Evolutionary conservation across 176 grass and related monocot genomes (phyloP).

Genomic region (Lolium rigidum): DNA sequence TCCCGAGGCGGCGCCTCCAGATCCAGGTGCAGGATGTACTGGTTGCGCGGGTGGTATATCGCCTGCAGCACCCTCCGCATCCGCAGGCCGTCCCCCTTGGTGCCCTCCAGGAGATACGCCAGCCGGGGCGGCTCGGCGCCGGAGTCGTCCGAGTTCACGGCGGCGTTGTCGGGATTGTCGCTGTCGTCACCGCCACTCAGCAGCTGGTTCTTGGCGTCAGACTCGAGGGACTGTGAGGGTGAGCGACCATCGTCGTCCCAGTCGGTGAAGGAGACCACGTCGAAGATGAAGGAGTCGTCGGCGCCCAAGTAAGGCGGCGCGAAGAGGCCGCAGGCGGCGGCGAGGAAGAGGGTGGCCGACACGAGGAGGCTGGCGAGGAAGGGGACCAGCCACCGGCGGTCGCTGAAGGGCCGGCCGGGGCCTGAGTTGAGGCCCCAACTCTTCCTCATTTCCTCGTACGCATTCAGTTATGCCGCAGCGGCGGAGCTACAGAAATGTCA

Average conservation of each 20-base stretch:
- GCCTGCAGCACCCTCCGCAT: slow-evolving; percentile 87
- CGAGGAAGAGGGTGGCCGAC: slow-evolving; percentile 66
- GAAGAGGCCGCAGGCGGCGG: slow-evolving; percentile 72
- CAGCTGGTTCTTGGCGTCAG: slow-evolving; percentile 26
- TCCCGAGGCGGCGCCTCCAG: slow-evolving; percentile 83
- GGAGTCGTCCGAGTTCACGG: slow-evolving; percentile 44
- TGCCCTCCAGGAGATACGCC: slow-evolving; percentile 89
- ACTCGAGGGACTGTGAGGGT: slow-evolving; percentile 6
- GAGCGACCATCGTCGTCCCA: slow-evolving; percentile 35
- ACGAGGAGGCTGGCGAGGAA: slow-evolving; percentile 81
- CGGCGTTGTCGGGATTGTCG: slow-evolving; percentile 42
- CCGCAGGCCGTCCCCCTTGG: slow-evolving; percentile 83
- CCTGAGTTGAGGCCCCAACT: slow-evolving; percentile 52
- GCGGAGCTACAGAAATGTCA: neutral
- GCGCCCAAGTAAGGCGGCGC: slow-evolving; percentile 42
- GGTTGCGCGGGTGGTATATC: slow-evolving; percentile 86
- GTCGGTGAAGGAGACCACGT: slow-evolving; percentile 60
- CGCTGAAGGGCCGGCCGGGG: slow-evolving; percentile 61
- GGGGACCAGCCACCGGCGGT: slow-evolving; percentile 86
- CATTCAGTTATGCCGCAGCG: neutral
- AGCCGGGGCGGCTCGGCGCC: slow-evolving; percentile 69
- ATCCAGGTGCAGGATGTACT: slow-evolving; percentile 89
- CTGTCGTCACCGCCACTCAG: neutral
- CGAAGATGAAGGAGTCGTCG: slow-evolving; percentile 55
- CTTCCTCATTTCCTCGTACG: slow-evolving; percentile 68